A percentile compares a stretch with the other conserved stretches of the same genome.
Conservation (phyloP, 1,284 basidiomycete species). For the Trametes versicolor region DNA sequence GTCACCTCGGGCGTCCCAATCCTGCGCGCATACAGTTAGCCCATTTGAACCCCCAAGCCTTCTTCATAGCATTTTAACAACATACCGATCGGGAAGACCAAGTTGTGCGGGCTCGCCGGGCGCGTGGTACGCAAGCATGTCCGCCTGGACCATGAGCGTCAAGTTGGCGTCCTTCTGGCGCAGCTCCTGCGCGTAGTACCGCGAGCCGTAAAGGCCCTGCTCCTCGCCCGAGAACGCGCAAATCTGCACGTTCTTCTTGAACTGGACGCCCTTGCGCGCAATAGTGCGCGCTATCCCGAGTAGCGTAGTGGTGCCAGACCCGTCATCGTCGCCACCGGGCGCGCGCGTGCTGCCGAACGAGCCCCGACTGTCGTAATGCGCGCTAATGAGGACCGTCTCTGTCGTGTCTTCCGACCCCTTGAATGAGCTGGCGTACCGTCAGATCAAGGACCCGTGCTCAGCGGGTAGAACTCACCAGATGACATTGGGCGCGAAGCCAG, state of each 20-base stretch:
- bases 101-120: constrained; percentile 82
- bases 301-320: constrained; percentile 78
- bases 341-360: constrained; percentile 82
- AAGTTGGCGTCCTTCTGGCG: constrained; percentile 68
- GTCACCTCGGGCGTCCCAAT: constrained; percentile 83
- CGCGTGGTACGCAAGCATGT: constrained; percentile 87
- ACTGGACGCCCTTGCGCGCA: constrained; percentile 64
- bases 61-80: constrained; percentile 34
- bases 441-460: not conserved
- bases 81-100: constrained; percentile 73
- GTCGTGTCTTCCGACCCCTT: constrained; percentile 58
- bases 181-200: constrained; percentile 71
- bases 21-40: constrained; percentile 47
- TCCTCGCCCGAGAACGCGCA: constrained; percentile 79
- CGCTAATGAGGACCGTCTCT: constrained; percentile 76
- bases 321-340: constrained; percentile 84
- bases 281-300: constrained; percentile 83
- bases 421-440: constrained; percentile 58
- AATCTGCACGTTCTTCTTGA: constrained; percentile 75
- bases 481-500: constrained; percentile 85
- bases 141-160: constrained; percentile 86
- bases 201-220: constrained; percentile 74
- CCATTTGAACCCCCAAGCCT: not conserved
- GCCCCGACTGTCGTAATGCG: constrained; percentile 89
- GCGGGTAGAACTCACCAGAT: constrained; percentile 66